A percentile compares a stretch with the other conserved stretches of the same genome.
Conservation (phyloP, 2,329 filamentous ascomycete species). For the Colletotrichum sp. region DNA sequence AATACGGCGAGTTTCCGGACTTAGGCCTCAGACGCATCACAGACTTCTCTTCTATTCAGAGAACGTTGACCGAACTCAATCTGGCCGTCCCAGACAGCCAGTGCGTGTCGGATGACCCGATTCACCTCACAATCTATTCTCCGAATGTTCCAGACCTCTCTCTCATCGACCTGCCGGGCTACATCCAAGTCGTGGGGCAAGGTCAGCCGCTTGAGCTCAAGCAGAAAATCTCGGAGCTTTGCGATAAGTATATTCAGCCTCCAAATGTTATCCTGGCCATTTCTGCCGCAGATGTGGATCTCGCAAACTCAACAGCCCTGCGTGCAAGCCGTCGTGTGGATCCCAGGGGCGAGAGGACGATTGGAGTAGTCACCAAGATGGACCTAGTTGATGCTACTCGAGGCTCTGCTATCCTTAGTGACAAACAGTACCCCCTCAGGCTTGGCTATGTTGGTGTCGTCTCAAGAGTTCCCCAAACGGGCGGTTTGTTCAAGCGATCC, state of each 20-base stretch:
- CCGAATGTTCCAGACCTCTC: slow-evolving; percentile 95
- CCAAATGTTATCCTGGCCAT: slow-evolving; percentile 98
- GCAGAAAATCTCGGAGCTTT: slow-evolving; percentile 93
- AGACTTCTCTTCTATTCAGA: slow-evolving; percentile 91
- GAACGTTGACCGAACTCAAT: slow-evolving; percentile 93
- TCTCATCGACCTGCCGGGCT: slow-evolving; percentile 93
- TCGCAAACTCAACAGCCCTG: slow-evolving; percentile 94
- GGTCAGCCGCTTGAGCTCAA: slow-evolving; percentile 92
- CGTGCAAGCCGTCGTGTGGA: slow-evolving; percentile 91
- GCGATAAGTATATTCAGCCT: slow-evolving; percentile 96
- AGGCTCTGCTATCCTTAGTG: slow-evolving; percentile 78
- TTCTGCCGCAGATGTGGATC: slow-evolving; percentile 94
- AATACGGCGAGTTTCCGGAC: slow-evolving; percentile 96
- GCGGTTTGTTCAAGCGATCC: slow-evolving; percentile 81
- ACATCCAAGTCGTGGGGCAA: slow-evolving; percentile 92
- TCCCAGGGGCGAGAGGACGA: slow-evolving; percentile 91
- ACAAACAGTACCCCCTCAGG: slow-evolving; percentile 93
- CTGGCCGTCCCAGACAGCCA: slow-evolving; percentile 87
- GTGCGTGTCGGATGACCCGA: slow-evolving; percentile 96
- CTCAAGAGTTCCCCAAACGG: slow-evolving; percentile 74
- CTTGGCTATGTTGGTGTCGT: slow-evolving; percentile 97
- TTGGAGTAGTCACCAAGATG: slow-evolving; percentile 99
- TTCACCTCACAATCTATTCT: slow-evolving; percentile 94
- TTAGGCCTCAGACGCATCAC: slow-evolving; percentile 87
- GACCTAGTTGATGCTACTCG: slow-evolving; percentile 87